phyloP scores from a whole-genome alignment of 257 asterid species.

The Lavandula angustifolia region DNA sequence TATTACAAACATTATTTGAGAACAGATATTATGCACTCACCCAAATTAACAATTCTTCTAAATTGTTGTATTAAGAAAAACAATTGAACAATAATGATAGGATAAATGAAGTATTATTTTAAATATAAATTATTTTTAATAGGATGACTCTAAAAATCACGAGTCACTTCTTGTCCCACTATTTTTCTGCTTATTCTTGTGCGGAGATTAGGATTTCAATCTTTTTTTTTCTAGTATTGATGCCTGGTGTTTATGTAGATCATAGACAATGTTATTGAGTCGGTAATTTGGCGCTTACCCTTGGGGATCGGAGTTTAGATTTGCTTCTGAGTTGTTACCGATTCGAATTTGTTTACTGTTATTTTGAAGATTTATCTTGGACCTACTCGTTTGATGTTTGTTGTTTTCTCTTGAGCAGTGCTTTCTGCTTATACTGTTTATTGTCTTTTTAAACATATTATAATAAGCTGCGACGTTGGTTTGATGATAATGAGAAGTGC shows the following conservation, averaged over 20 bases:
- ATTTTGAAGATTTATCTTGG: conserved; percentile 1
- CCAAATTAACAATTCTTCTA: too few species aligned
- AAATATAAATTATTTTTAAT: too few species aligned
- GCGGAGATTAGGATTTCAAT: conserved; percentile 3
- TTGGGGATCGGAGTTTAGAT: conserved; percentile 28
- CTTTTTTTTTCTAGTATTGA: not conserved
- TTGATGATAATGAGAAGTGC: not conserved
- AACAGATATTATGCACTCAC: too few species aligned
- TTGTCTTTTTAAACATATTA: not conserved
- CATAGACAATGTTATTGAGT: conserved; percentile 11
- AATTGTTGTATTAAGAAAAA: too few species aligned
- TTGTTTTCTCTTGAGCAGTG: conserved; percentile 6
- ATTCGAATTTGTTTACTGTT: conserved; percentile 14
- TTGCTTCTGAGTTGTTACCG: conserved; percentile 19
- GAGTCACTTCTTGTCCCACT: too few species aligned
- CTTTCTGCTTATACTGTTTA: not conserved
- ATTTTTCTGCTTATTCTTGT: conserved; percentile 27
- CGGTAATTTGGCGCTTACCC: conserved; percentile 26
- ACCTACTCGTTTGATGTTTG: conserved; percentile 1
- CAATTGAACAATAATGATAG: too few species aligned
- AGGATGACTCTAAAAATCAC: too few species aligned
- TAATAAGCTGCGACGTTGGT: not conserved
- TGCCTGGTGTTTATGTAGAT: conserved; percentile 17
- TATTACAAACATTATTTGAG: too few species aligned
- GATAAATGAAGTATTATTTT: too few species aligned